These are phyloP conservation scores for Xylaria curta DNA, from an alignment of 495 filamentous ascomycete species.

Conservation along the genomic window DNA sequence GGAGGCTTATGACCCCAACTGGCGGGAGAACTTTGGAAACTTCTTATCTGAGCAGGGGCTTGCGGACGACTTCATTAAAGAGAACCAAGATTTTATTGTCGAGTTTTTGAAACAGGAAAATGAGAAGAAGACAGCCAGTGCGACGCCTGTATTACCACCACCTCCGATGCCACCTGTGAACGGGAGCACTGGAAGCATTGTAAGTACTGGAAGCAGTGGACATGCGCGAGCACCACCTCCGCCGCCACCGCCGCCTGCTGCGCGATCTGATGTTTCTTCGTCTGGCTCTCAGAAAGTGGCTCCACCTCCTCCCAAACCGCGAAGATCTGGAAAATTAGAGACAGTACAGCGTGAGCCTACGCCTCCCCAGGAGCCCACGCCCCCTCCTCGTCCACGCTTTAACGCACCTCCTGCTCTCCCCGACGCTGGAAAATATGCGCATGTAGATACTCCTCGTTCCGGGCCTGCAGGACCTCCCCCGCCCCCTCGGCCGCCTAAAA, in stretches of 20 bases:
- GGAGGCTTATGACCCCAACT: constrained; percentile 82
- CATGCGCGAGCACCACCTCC: constrained; percentile 63
- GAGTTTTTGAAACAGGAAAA: constrained; percentile 84
- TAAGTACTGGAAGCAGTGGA: constrained; percentile 21
- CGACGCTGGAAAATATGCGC: constrained; percentile 82
- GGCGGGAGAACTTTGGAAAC: constrained; percentile 78
- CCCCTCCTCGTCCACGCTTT: constrained; percentile 65
- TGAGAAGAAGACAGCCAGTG: constrained; percentile 30
- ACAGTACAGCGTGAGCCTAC: constrained; percentile 57
- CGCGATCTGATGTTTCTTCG: constrained; percentile 54
- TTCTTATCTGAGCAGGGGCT: constrained; percentile 87
- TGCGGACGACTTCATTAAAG: constrained; percentile 87
- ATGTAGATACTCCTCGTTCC: constrained; percentile 61
- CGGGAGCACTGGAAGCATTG: constrained; percentile 28
- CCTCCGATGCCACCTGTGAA: constrained; percentile 55
- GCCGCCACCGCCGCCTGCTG: constrained; percentile 60
- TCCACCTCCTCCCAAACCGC: constrained; percentile 79
- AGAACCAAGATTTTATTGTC: constrained; percentile 95
- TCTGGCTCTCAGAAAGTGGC: constrained; percentile 52
- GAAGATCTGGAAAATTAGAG: constrained; percentile 62
- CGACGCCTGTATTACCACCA: constrained; percentile 62
- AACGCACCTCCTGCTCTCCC: constrained; percentile 83
- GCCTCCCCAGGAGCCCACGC: constrained; percentile 62
- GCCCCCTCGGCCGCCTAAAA: constrained; percentile 87
- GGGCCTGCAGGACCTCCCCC: constrained; percentile 74